Conservation (phyloP, 2,329 filamentous ascomycete genomes). For the Xylariaceae sp. region DNA sequence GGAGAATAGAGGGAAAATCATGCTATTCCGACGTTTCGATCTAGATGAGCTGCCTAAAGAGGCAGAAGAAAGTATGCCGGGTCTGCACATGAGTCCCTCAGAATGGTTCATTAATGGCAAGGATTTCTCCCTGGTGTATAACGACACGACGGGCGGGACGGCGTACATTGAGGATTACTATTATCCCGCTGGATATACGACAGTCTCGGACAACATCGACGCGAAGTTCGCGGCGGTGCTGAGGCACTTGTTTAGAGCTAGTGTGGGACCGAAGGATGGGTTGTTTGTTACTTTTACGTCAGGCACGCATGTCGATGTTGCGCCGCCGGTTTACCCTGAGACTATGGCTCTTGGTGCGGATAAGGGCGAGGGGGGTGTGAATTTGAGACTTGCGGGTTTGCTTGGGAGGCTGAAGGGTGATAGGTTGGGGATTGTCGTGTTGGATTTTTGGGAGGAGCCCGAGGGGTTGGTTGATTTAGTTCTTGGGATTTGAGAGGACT, state of each 20-base stretch:
- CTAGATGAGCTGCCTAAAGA: slow-evolving; percentile 28
- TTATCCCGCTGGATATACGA: slow-evolving; percentile 33
- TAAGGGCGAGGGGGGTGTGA: slow-evolving; percentile 41
- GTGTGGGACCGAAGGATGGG: slow-evolving; percentile 26
- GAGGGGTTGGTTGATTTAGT: slow-evolving; percentile 39
- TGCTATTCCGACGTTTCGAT: slow-evolving; percentile 45
- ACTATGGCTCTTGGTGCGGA: slow-evolving; percentile 45
- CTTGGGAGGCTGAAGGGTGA: slow-evolving; percentile 38
- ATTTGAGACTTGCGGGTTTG: slow-evolving; percentile 39
- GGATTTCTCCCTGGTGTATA: slow-evolving; percentile 42
- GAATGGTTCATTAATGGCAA: slow-evolving; percentile 43
- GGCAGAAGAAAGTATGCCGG: slow-evolving; percentile 39
- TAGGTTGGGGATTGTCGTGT: slow-evolving; percentile 50
- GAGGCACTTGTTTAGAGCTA: slow-evolving; percentile 39
- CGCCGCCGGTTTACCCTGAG: slow-evolving; percentile 39
- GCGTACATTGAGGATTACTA: slow-evolving; percentile 52
- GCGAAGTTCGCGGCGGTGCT: slow-evolving; percentile 44
- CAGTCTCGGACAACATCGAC: slow-evolving; percentile 37
- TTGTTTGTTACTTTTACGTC: slow-evolving; percentile 50
- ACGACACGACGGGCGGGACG: slow-evolving; percentile 33
- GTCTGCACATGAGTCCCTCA: slow-evolving; percentile 44
- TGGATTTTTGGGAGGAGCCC: slow-evolving; percentile 50
- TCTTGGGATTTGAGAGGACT: slow-evolving; percentile 23
- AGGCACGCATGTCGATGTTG: slow-evolving; percentile 39
- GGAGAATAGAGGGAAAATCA: slow-evolving; percentile 30